These are phyloP conservation scores for Lipomyces chichibuensis DNA, from an alignment of 805 yeast genomes.

Conservation along the genomic window DNA sequence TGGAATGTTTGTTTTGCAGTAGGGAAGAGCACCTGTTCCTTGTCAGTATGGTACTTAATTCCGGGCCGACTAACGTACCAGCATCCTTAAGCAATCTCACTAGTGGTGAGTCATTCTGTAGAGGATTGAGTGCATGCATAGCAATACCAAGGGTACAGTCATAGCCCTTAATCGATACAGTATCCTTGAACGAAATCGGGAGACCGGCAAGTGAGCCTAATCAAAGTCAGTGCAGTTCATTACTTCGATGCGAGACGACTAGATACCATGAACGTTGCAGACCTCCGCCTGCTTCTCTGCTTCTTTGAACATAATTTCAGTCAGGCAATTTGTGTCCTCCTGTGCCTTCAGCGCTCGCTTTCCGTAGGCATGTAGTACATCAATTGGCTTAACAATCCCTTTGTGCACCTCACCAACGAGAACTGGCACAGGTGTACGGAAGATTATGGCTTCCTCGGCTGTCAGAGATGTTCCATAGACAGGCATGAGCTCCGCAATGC, in stretches of 20 bases:
- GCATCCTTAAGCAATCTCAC: conserved; percentile 52
- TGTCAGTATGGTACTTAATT: not conserved
- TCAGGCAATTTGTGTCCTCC: conserved; percentile 56
- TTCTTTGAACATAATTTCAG: conserved; percentile 66
- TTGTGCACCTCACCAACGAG: conserved; percentile 51
- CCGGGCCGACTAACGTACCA: conserved; percentile 44
- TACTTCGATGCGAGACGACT: not conserved
- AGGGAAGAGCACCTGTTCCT: conserved; percentile 51
- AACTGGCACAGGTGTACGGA: conserved; percentile 49
- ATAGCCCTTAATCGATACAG: conserved; percentile 54
- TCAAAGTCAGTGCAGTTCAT: not conserved
- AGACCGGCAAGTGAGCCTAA: conserved; percentile 63
- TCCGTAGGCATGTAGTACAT: conserved; percentile 63
- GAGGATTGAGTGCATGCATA: conserved; percentile 48
- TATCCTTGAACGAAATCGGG: conserved; percentile 66
- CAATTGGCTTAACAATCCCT: conserved; percentile 54
- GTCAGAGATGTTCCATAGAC: conserved; percentile 49
- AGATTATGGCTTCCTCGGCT: conserved; percentile 44
- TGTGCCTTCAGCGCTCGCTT: conserved; percentile 68
- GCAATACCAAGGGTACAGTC: conserved; percentile 59
- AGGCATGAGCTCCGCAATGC: conserved; percentile 43
- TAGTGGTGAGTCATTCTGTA: conserved; percentile 48
- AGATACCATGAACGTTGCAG: conserved; percentile 49
- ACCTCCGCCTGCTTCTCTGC: conserved; percentile 65
- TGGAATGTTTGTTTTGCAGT: conserved; percentile 61